Conservation (phyloP, 306 rosid species). For the Vachellia pachyceras region DNA sequence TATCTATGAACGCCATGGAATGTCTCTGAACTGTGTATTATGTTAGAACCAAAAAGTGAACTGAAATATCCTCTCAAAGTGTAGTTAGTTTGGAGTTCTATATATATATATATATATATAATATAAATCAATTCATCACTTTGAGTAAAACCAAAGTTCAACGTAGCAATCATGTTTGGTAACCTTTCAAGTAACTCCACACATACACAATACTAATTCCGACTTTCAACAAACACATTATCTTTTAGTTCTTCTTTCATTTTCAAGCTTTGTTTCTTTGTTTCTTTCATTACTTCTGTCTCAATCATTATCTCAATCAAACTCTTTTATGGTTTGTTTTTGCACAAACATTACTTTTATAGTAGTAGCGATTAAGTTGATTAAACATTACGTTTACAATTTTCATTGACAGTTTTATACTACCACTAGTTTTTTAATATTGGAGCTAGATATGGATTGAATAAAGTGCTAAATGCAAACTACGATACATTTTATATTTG, state of each 20-base stretch:
- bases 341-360: background rate
- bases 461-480: no score
- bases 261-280: background rate
- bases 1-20: constrained; percentile 80
- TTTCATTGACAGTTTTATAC: no score
- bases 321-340: background rate
- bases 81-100: constrained; percentile 36
- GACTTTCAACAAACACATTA: constrained; percentile 23
- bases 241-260: background rate
- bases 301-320: background rate
- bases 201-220: constrained; percentile 4
- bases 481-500: no score
- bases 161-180: constrained; percentile 65
- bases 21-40: background rate
- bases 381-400: no score
- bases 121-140: constrained; percentile 26
- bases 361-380: no score
- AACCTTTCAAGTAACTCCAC: constrained; percentile 63
- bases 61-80: constrained; percentile 18
- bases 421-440: no score
- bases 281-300: background rate
- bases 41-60: constrained; percentile 26
- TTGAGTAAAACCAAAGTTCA: constrained; percentile 71
- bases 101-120: background rate
- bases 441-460: no score